A percentile compares a stretch with the other conserved stretches of the same genome.
Conservation (phyloP, 192 early-diverging fungal species). For the Backusella mclennaniae region DNA sequence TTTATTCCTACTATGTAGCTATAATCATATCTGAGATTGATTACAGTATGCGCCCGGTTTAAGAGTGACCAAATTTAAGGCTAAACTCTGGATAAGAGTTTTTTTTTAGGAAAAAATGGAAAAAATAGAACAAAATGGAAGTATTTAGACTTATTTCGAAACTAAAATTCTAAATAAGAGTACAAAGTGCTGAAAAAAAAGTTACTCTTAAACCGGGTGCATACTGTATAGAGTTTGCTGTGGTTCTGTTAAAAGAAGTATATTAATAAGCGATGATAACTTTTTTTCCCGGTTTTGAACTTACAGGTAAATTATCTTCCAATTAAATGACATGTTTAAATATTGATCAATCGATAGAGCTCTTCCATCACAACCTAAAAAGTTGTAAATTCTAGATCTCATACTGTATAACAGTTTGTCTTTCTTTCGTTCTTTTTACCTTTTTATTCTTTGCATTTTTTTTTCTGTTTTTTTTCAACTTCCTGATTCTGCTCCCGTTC, state of each 20-base stretch:
- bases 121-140: too few relatives aligned
- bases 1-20: background rate
- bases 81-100: too few relatives aligned
- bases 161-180: too few relatives aligned
- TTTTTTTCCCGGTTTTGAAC: background rate
- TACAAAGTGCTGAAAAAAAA: too few relatives aligned
- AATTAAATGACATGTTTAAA: background rate
- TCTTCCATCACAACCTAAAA: background rate
- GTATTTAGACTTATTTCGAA: too few relatives aligned
- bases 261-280: background rate
- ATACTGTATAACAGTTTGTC: background rate
- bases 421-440: background rate
- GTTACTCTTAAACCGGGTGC: too few relatives aligned
- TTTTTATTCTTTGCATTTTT: background rate
- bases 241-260: background rate
- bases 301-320: background rate
- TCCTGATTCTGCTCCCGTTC: background rate
- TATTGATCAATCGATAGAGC: background rate
- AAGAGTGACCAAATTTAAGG: too few relatives aligned
- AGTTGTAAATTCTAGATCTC: background rate
- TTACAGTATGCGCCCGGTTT: too few relatives aligned
- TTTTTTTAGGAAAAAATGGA: too few relatives aligned
- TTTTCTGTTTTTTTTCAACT: background rate
- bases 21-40: too few relatives aligned
- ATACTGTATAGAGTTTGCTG: background rate